Evolutionary conservation across 2,329 filamentous ascomycete species (phyloP).

Genomic region (Allantophomopsis lycopodina): DNA sequence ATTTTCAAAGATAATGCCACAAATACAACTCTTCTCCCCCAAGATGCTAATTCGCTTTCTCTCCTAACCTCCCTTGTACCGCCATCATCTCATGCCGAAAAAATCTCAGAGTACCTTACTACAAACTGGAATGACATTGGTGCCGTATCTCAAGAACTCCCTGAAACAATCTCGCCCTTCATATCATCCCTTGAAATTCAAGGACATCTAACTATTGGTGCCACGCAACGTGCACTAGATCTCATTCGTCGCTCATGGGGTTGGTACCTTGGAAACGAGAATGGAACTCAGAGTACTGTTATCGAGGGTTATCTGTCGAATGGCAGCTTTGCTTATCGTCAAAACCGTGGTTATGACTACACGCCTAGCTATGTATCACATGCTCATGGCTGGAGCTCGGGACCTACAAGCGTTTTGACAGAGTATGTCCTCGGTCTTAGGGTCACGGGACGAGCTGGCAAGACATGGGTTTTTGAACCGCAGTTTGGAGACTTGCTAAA

Average conservation of each 20-base stretch:
- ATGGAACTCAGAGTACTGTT: slow-evolving; percentile 40
- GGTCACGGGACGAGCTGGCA: slow-evolving; percentile 18
- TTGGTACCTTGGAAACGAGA: slow-evolving; percentile 39
- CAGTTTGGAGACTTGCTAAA: slow-evolving; percentile 21
- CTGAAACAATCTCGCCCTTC: slow-evolving; percentile 40
- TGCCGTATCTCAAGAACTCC: slow-evolving; percentile 36
- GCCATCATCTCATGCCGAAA: slow-evolving; percentile 9
- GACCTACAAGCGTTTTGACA: slow-evolving; percentile 27
- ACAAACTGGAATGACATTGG: slow-evolving; percentile 40
- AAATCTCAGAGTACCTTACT: slow-evolving; percentile 30
- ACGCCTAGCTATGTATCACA: slow-evolving; percentile 29
- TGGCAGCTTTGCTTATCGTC: slow-evolving; percentile 39
- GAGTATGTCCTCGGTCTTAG: slow-evolving; percentile 24
- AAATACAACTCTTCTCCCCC: slow-evolving; percentile 38
- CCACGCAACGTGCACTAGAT: slow-evolving; percentile 32
- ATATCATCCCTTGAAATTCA: slow-evolving; percentile 42
- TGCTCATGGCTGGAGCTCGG: slow-evolving; percentile 30
- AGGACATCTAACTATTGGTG: slow-evolving; percentile 32
- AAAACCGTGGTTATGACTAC: slow-evolving; percentile 31
- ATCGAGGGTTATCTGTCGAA: slow-evolving; percentile 40
- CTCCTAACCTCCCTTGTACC: slow-evolving; percentile 13
- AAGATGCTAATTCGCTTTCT: slow-evolving; percentile 44
- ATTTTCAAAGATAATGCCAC: slow-evolving; percentile 33
- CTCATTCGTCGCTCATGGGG: slow-evolving; percentile 42
- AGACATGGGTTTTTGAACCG: slow-evolving; percentile 21